Evolutionary conservation across 1,139 yeast species (phyloP), one percentile per base, ranked within the genome.

Genomic region (Blastobotrys capitulatus): DNA sequence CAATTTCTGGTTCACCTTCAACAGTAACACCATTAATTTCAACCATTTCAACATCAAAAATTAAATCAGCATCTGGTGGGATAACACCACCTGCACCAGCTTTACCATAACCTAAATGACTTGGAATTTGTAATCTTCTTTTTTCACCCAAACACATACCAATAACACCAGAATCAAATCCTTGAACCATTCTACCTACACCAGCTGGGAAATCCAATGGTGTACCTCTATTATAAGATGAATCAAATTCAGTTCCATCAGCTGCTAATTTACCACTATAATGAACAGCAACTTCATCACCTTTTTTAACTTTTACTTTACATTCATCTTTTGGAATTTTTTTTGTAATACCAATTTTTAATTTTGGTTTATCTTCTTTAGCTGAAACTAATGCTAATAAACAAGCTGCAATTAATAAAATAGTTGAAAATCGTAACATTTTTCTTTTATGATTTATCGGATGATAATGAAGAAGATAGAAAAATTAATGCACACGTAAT

Each of bases 71-170:
- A 59, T 79, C 78, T 34, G 85, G 82, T 29, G 95, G 95, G 64
- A 86, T 86, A 46, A 73, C 76, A 50, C 83, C 84, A 42, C 89
- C 90, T 52, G 86, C 81, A 44, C 94, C 95, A 49, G 57, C 55
- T 27, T 54, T 52, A 49, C 97, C 97, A 59, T 88, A 88, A 8
- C 81, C 96, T 62, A 86, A 69, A 43, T 76, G 75, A 12, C 92
- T 76, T 44, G 96, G 95, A 63, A 89, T 86, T 38, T 80, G 78
- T 60, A 88, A 74, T 59, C 78, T 80, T 63, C 96, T 79, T 71
- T 82, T 77, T 67, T 88, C 96, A 46, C 96, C 96, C 65, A 86
- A 75, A 68, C 96, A 88, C 92, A 86, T 86, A 48, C 82, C 79
- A 26, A 73, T 57, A 38, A 87, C 72, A 40, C 96, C 96, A 67